Conservation (phyloP, 2,329 filamentous ascomycete genomes). For the Paradendryphiella salina region DNA sequence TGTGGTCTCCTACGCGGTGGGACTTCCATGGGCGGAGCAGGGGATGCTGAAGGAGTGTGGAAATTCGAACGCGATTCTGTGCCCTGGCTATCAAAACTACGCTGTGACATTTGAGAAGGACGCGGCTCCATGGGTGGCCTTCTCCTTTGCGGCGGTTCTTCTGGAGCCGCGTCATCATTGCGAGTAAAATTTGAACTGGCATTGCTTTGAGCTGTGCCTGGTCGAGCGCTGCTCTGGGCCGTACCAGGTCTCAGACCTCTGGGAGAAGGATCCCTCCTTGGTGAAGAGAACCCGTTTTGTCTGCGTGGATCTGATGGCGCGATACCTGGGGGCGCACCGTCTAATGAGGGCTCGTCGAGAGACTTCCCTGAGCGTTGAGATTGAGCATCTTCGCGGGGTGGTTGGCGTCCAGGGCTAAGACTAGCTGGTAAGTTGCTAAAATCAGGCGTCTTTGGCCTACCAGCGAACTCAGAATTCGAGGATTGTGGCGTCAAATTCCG, state of each 20-base stretch:
- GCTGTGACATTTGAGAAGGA: slow-evolving; percentile 33
- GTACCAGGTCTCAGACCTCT: slow-evolving; percentile 41
- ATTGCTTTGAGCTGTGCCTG: slow-evolving; percentile 45
- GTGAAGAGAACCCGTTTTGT: slow-evolving; percentile 35
- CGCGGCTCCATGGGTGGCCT: slow-evolving; percentile 67
- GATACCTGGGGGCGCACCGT: slow-evolving; percentile 25
- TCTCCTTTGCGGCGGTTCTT: slow-evolving; percentile 61
- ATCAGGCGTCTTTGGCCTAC: slow-evolving; percentile 41
- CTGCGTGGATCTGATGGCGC: slow-evolving; percentile 34
- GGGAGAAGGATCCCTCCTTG: slow-evolving; percentile 39
- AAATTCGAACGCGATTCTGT: slow-evolving; percentile 28
- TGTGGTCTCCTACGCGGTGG: slow-evolving; percentile 32
- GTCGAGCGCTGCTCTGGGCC: slow-evolving; percentile 39
- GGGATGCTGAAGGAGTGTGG: slow-evolving; percentile 29
- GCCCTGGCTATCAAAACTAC: slow-evolving; percentile 31
- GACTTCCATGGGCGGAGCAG: slow-evolving; percentile 31
- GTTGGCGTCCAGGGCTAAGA: slow-evolving; percentile 35
- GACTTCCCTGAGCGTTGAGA: slow-evolving; percentile 39
- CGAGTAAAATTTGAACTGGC: slow-evolving; percentile 37
- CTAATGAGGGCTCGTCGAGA: slow-evolving; percentile 31
- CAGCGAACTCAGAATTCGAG: slow-evolving; percentile 44
- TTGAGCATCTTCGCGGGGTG: slow-evolving; percentile 35
- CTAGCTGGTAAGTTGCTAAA: slow-evolving; percentile 29
- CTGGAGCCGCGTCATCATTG: slow-evolving; percentile 33
- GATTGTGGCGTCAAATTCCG: slow-evolving; percentile 48